Evolutionary conservation across 164 flowering plant genomes (phyloP).

Genomic region (Cinnamomum micranthum): DNA sequence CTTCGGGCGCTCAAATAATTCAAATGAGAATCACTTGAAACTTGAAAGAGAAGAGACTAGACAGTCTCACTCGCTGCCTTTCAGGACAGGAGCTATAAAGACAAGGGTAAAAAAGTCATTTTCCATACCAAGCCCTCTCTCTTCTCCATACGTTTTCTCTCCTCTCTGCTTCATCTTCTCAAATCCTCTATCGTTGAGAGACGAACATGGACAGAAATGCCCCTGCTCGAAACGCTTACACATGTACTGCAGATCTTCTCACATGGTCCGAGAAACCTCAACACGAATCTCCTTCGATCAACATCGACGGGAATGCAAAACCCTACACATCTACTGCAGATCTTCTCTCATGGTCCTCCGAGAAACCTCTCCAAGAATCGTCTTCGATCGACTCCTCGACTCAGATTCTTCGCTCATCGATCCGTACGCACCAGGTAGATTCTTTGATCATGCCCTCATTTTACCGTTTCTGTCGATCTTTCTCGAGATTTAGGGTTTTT

Average conservation of each 20-base stretch:
- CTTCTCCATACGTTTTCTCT: not conserved
- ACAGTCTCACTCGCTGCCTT: too few species aligned
- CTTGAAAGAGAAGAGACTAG: too few species aligned
- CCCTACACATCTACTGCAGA: constrained; percentile 92
- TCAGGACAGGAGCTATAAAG: too few species aligned
- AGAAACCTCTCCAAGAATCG: constrained; percentile 44
- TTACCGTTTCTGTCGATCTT: not conserved
- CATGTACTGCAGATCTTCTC: too few species aligned
- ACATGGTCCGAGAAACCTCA: too few species aligned
- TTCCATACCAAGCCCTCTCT: not conserved
- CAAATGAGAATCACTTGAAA: too few species aligned
- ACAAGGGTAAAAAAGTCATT: too few species aligned
- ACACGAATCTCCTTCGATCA: too few species aligned
- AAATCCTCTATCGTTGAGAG: not conserved
- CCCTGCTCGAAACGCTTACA: constrained; percentile 49
- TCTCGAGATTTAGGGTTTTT: constrained; percentile 3
- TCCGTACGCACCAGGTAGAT: constrained; percentile 59
- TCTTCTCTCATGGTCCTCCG: constrained; percentile 85
- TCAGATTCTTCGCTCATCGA: constrained; percentile 42
- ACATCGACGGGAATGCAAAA: constrained; percentile 18
- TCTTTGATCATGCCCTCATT: not conserved
- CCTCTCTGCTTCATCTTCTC: too few species aligned
- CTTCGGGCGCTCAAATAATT: too few species aligned
- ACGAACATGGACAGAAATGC: constrained; percentile 55
- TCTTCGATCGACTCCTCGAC: constrained; percentile 20